Evolutionary conservation across 2,329 filamentous ascomycete species (phyloP), one percentile per base, ranked within the genome.

Genomic region (Aspergillus aculeatus): DNA sequence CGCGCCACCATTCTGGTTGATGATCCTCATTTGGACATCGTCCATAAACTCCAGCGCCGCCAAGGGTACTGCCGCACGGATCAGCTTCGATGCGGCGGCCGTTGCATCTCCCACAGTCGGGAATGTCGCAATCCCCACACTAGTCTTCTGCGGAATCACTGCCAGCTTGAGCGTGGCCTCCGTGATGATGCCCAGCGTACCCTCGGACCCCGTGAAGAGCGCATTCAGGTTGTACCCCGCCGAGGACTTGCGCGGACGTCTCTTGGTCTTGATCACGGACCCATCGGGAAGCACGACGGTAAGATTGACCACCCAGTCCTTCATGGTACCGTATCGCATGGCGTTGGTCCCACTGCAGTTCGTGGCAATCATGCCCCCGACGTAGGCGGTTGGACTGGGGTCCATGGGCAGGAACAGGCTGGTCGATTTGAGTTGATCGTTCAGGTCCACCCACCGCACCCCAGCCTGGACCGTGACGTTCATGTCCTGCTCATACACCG

Each of bases 251-350:
- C 0, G 52, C 47, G 61, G 61, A 12, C 62, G 59, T 7, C 56
- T 47, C 14, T 87, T 78, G 0, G 89, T 91, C 69, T 89, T 90
- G 73, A 91, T 85, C 19, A 89, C 73, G 0, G 80, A 82, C 1
- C 88, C 88, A 69, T 90, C 87, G 0, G 88, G 84, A 49, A 91
- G 78, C 0, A 91, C 88, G 0, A 90, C 87, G 0, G 87, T 90
- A 19, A 91, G 70, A 60, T 86, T 89, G 57, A 91, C 77, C 1
- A 91, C 88, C 81, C 86, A 90, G 63, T 91, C 88, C 65, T 87
- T 89, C 88, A 91, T 90, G 0, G 88, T 90, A 0, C 88, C 88
- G 66, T 90, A 90, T 56, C 87, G 78, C 56, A 83, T 78, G 0
- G 83, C 83, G 64, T 85, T 84, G 0, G 83, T 85, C 0, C 83